Evolutionary conservation across 441 rosid genomes (phyloP).

Genomic region (Adansonia madagascariensis): DNA sequence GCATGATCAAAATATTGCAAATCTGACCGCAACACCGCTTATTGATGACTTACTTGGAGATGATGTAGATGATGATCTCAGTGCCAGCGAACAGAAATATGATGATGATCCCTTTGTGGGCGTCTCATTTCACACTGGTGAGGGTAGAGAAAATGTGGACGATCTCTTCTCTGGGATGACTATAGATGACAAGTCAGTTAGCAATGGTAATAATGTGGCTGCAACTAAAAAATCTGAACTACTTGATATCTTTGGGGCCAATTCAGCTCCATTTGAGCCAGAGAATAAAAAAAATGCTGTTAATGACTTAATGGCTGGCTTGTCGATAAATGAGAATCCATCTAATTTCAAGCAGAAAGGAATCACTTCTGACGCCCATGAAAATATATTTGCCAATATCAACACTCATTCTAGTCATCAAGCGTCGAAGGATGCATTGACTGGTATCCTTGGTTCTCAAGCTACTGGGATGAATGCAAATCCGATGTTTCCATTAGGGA

Average conservation of each 20-base stretch:
- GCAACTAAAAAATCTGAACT: constrained; percentile 46
- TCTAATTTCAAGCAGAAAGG: constrained; percentile 50
- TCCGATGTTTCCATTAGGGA: constrained; percentile 52
- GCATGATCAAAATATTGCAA: constrained; percentile 45
- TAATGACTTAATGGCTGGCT: constrained; percentile 70
- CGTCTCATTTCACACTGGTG: constrained; percentile 73
- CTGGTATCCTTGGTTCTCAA: constrained; percentile 60
- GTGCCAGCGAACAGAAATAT: constrained; percentile 45
- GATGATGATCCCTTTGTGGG: constrained; percentile 86
- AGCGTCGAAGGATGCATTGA: constrained; percentile 48
- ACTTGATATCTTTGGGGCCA: constrained; percentile 72
- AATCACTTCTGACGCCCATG: constrained; percentile 45
- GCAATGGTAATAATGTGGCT: constrained; percentile 39
- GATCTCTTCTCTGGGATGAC: constrained; percentile 88
- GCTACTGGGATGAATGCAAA: constrained; percentile 48
- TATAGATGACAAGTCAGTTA: constrained; percentile 51
- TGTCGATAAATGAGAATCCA: constrained; percentile 58
- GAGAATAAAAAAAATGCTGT: constrained; percentile 45
- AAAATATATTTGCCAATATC: constrained; percentile 48
- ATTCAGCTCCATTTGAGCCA: constrained; percentile 44
- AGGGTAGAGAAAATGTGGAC: constrained; percentile 49
- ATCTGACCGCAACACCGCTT: constrained; percentile 49
- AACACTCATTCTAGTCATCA: constrained; percentile 44
- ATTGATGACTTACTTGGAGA: constrained; percentile 83
- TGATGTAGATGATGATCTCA: constrained; percentile 39